Conservation (phyloP, 331 rosid species). For the Rhamnella rubrinervis region DNA sequence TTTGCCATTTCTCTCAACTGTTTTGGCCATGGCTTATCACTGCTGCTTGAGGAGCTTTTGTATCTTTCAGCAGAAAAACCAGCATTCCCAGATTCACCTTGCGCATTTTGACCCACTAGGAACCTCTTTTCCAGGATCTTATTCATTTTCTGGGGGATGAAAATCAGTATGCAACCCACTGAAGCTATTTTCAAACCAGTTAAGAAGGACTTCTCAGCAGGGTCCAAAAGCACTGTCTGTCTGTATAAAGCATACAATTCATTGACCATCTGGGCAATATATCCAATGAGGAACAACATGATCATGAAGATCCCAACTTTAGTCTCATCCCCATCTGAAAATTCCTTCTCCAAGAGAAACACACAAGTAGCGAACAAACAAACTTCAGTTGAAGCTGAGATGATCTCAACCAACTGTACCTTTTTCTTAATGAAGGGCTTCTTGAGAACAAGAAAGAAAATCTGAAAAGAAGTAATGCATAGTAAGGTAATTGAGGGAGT, state of each 20-base stretch:
- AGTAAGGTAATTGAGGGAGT: constrained; percentile 51
- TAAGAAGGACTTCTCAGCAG: constrained; percentile 48
- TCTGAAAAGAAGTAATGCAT: constrained; percentile 66
- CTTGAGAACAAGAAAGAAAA: constrained; percentile 83
- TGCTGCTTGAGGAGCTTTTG: constrained; percentile 50
- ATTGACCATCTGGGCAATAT: constrained; percentile 51
- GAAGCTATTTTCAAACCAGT: constrained; percentile 60
- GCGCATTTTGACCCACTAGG: constrained; percentile 32
- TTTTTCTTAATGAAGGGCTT: constrained; percentile 91
- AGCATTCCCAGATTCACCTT: constrained; percentile 23
- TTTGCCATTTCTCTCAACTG: constrained; percentile 64
- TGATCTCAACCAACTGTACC: constrained; percentile 81
- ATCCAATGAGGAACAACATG: constrained; percentile 58
- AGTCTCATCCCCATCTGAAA: constrained; percentile 39
- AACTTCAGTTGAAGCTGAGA: constrained; percentile 64
- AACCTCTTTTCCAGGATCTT: constrained; percentile 52
- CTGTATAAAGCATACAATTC: constrained; percentile 78
- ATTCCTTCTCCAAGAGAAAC: constrained; percentile 43
- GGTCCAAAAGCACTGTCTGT: constrained; percentile 65
- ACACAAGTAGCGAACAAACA: constrained; percentile 48
- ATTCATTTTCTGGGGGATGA: constrained; percentile 53
- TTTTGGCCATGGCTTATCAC: constrained; percentile 67
- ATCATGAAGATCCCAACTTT: constrained; percentile 60
- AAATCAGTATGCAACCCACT: constrained; percentile 52
- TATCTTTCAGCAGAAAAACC: constrained; percentile 29